phyloP scores from a whole-genome alignment of 148 eudicot species.

The Rhododendron mucronatum region DNA sequence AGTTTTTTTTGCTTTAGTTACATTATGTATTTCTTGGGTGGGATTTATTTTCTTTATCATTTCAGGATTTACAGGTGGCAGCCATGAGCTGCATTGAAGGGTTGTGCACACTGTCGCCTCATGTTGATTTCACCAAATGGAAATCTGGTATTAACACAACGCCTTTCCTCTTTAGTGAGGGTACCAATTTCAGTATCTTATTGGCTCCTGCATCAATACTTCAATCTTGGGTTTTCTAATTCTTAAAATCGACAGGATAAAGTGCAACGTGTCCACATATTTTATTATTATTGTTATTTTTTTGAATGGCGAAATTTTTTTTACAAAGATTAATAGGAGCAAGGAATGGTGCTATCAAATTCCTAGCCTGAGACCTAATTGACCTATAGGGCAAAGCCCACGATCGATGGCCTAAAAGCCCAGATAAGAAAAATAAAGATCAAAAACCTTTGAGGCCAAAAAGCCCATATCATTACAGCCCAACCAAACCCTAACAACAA shows the following conservation, averaged over 20 bases:
- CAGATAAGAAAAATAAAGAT: no score
- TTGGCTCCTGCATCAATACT: neutral
- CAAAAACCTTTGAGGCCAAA: no score
- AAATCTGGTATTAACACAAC: conserved; percentile 37
- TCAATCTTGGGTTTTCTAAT: neutral
- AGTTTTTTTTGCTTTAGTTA: neutral
- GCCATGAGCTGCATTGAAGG: conserved; percentile 85
- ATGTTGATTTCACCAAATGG: conserved; percentile 29
- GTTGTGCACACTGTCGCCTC: conserved; percentile 47
- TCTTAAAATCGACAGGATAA: conserved; percentile 33
- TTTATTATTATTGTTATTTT: no score
- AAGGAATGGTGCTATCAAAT: no score
- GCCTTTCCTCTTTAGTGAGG: neutral
- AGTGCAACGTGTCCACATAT: conserved; percentile 37
- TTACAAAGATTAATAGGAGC: no score
- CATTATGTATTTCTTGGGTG: neutral
- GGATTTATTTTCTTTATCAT: neutral
- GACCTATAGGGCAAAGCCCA: no score
- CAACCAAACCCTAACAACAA: no score
- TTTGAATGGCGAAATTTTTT: no score
- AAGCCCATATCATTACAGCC: no score
- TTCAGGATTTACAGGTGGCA: conserved; percentile 51
- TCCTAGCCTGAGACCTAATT: no score
- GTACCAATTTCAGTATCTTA: neutral
- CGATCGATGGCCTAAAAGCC: no score